Evolutionary conservation across 306 rosid genomes (phyloP).

Genomic region (Urtica urens): DNA sequence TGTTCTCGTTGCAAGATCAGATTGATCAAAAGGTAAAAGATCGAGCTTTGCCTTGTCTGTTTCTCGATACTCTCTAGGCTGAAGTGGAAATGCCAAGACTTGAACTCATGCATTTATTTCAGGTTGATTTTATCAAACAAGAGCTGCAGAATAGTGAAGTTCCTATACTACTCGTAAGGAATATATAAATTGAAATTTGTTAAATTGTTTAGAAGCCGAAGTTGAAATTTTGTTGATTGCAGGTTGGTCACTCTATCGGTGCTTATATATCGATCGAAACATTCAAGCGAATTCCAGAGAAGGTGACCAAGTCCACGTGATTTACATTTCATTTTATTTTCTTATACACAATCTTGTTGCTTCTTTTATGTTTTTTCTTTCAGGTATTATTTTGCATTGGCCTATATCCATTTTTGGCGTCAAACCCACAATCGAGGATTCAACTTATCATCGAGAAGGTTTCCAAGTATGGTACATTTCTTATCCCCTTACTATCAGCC

Average conservation of each 20-base stretch:
- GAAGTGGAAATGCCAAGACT: not conserved
- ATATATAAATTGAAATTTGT: not conserved
- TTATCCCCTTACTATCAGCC: not conserved
- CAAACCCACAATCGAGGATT: constrained; percentile 36
- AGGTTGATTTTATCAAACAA: constrained; percentile 65
- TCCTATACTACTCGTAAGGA: constrained; percentile 70
- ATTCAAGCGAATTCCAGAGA: constrained; percentile 39
- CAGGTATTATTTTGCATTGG: constrained; percentile 67
- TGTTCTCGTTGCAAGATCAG: constrained; percentile 84
- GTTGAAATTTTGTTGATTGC: constrained; percentile 15
- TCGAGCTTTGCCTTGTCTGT: constrained; percentile 4
- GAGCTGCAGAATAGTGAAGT: constrained; percentile 46
- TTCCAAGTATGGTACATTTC: constrained; percentile 29
- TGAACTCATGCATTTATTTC: constrained; percentile 23
- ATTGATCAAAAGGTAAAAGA: constrained; percentile 70
- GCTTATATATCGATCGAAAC: constrained; percentile 54
- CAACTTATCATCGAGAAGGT: constrained; percentile 42
- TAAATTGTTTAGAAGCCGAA: constrained; percentile 19
- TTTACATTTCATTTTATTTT: not conserved
- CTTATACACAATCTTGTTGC: constrained; percentile 9
- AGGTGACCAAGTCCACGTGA: constrained; percentile 38
- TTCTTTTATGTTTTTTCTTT: constrained; percentile 18
- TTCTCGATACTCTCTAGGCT: constrained; percentile 6
- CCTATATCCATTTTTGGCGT: constrained; percentile 76
- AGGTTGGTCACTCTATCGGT: constrained; percentile 95